phyloP scores from a whole-genome alignment of 257 asterid genomes.

The Solanum habrochaites region DNA sequence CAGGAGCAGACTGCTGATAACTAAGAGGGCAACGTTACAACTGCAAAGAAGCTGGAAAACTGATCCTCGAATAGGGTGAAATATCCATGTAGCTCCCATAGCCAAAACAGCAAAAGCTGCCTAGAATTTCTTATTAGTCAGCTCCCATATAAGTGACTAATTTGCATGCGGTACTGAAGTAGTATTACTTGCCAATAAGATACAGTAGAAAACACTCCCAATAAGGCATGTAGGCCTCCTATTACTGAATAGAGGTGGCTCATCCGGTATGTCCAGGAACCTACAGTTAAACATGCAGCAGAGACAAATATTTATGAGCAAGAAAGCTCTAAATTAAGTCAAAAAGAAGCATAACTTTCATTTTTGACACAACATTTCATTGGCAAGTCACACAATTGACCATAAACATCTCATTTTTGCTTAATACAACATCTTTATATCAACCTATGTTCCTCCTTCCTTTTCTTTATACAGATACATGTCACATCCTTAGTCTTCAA shows the following conservation, averaged over 20 bases:
- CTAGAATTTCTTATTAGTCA: slow-evolving; percentile 45
- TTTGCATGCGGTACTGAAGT: neutral
- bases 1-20: slow-evolving; percentile 44
- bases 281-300: slow-evolving; percentile 20
- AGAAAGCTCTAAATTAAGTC: neutral
- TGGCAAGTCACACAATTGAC: neutral
- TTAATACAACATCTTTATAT: neutral
- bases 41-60: slow-evolving; percentile 68
- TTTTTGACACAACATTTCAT: neutral
- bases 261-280: slow-evolving; percentile 88
- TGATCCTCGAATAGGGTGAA: slow-evolving; percentile 39
- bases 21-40: slow-evolving; percentile 64
- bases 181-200: slow-evolving; percentile 66
- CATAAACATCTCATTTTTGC: neutral
- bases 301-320: neutral
- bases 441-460: neutral
- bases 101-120: slow-evolving; percentile 94
- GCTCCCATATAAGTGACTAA: slow-evolving; percentile 4
- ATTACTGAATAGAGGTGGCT: slow-evolving; percentile 88
- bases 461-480: neutral
- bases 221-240: slow-evolving; percentile 66
- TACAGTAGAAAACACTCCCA: slow-evolving; percentile 71
- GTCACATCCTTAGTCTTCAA: neutral
- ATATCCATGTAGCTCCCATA: slow-evolving; percentile 68
- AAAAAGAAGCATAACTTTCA: neutral